Evolutionary conservation across 345 rosid species (phyloP).

Genomic region (Capsella bursapastoris): DNA sequence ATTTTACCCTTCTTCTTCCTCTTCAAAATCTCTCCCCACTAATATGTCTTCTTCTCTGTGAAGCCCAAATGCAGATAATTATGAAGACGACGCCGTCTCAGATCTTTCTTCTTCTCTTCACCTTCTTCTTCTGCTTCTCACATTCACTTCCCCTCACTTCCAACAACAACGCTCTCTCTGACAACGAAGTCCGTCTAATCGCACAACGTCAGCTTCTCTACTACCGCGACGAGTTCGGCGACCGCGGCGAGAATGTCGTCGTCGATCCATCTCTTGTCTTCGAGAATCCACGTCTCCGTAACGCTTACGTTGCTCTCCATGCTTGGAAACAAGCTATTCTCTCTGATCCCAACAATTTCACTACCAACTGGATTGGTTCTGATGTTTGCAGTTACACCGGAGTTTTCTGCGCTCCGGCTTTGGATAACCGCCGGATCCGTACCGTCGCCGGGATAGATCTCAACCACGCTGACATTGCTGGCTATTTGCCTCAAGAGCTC

Average conservation of each 20-base stretch:
- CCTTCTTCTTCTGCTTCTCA: constrained; percentile 36
- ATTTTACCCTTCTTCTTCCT: constrained; percentile 26
- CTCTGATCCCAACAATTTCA: constrained; percentile 71
- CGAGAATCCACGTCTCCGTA: constrained; percentile 59
- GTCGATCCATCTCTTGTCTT: constrained; percentile 73
- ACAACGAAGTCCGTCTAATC: constrained; percentile 59
- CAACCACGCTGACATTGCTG: constrained; percentile 85
- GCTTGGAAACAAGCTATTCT: constrained; percentile 89
- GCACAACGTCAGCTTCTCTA: constrained; percentile 87
- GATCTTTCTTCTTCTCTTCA: constrained; percentile 30
- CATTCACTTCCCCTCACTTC: constrained; percentile 40
- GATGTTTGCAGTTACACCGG: constrained; percentile 61
- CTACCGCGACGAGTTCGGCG: constrained; percentile 80
- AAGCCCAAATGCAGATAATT: constrained; percentile 72
- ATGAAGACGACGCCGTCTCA: constrained; percentile 69
- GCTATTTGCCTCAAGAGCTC: constrained; percentile 78
- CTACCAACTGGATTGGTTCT: constrained; percentile 69
- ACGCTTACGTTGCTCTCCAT: constrained; percentile 82
- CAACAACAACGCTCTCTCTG: constrained; percentile 55
- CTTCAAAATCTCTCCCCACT: constrained; percentile 36
- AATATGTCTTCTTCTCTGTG: constrained; percentile 59
- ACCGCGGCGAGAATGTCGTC: constrained; percentile 76
- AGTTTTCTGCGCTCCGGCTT: constrained; percentile 71
- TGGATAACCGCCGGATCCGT: constrained; percentile 55
- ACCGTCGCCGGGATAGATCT: constrained; percentile 90